phyloP scores from a whole-genome alignment of 805 yeast genomes.

The Ogataea saltuana region DNA sequence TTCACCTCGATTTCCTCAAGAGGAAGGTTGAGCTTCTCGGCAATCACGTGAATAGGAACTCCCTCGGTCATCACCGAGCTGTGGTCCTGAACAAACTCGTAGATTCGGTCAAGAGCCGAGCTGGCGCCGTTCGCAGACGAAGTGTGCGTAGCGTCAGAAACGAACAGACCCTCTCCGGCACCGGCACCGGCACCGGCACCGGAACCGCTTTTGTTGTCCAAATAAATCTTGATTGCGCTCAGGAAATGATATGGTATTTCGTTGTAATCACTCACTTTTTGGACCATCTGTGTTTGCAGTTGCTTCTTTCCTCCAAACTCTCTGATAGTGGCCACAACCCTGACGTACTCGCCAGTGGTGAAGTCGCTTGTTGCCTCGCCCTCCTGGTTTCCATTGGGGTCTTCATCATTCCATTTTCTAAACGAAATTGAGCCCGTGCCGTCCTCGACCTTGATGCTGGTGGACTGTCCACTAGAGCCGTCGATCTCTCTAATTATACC shows the following conservation, averaged over 20 bases:
- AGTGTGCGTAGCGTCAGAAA: constrained; percentile 37
- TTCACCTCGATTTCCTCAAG: constrained; percentile 49
- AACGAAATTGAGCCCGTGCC: constrained; percentile 72
- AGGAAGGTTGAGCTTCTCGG: constrained; percentile 53
- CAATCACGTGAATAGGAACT: constrained; percentile 64
- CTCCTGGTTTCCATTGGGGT: too few species aligned
- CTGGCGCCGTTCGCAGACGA: constrained; percentile 28
- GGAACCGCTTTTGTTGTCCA: constrained; percentile 51
- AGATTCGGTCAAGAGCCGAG: constrained; percentile 44
- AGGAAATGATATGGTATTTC: constrained; percentile 68
- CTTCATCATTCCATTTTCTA: constrained; percentile 61
- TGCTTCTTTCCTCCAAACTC: constrained; percentile 65
- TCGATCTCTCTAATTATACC: constrained; percentile 69
- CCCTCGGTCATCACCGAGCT: constrained; percentile 69
- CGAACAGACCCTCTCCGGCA: constrained; percentile 41
- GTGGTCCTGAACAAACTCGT: constrained; percentile 49
- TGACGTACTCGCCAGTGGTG: constrained; percentile 57
- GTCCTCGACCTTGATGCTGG: constrained; percentile 66
- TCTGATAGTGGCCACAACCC: constrained; percentile 54
- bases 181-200: constrained; percentile 28
- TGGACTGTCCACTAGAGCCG: constrained; percentile 55
- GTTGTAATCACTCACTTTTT: constrained; percentile 60
- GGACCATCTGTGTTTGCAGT: constrained; percentile 62
- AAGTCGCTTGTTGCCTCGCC: constrained; percentile 27
- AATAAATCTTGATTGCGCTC: constrained; percentile 59